Conservation (phyloP, 176 grass and related monocot genomes). For the Neostapfia colusana region DNA sequence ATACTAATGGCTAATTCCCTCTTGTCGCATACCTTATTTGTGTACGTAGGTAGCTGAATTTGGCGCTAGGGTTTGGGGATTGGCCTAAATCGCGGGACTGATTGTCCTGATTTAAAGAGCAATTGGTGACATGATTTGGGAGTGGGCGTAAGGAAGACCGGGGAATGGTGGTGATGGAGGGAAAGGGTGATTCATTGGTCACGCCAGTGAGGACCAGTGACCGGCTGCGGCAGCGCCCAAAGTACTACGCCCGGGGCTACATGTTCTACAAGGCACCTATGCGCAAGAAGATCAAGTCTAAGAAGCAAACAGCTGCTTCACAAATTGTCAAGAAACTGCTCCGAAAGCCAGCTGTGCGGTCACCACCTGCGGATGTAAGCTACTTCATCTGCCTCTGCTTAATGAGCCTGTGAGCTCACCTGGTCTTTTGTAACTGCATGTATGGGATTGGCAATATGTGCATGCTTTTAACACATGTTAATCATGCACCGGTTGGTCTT, state of each 20-base stretch:
- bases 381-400: conserved; percentile 9
- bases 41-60: conserved; percentile 32
- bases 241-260: conserved; percentile 60
- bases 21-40: conserved; percentile 1
- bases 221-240: conserved; percentile 63
- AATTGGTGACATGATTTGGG: conserved; percentile 5
- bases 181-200: conserved; percentile 38
- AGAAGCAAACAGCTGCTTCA: conserved; percentile 80
- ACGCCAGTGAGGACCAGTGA: conserved; percentile 73
- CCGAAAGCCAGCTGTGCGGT: conserved; percentile 47
- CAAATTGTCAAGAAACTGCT: conserved; percentile 97
- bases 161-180: conserved; percentile 39
- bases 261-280: conserved; percentile 72
- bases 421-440: conserved; percentile 12
- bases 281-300: conserved; percentile 86
- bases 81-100: conserved; percentile 8
- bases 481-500: not conserved
- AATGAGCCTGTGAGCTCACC: not conserved
- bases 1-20: not conserved
- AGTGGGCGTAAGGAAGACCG: conserved; percentile 26
- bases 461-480: not conserved
- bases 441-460: not conserved
- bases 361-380: conserved; percentile 74
- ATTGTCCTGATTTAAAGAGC: conserved; percentile 37
- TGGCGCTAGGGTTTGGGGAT: conserved; percentile 53